Base-by-base conservation (phyloP, 2,329 filamentous ascomycete species). In the Clathrospora elynae region DNA sequence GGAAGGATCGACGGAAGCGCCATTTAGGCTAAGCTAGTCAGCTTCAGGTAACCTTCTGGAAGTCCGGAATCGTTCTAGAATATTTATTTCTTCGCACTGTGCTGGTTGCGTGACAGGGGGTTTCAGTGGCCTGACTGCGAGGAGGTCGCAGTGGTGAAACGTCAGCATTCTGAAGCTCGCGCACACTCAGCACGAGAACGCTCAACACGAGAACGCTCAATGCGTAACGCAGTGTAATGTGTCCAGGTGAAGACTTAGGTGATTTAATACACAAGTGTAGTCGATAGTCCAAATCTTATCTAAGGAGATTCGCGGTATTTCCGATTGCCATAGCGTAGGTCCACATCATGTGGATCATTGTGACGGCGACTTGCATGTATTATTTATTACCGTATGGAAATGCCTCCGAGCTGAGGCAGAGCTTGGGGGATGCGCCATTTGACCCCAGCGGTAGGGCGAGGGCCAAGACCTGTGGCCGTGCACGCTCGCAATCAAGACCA, bases 21-120 rank as follows among this genome's bases (percentile, higher is more conserved):
- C 42, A 34, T 44, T 42, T 42, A 46, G 46, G 39, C 42, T 36
- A 49, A 40, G 33, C 48, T 61, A 60, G 29, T 14, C 52, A 42
- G 32, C 18, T 56, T 64, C 31, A 23, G 54, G 64, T 43, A 68
- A 52, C 33, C 52, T 68, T 68, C 66, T 63, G 56, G 66, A 69
- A 67, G 53, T 26, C 38, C 45, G 39, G 33, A 51, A 44, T 40
- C 32, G 33, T 61, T 61, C 58, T 52, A 42, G 56, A 59, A 58
- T 43, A 49, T 38, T 44, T 40, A 13, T 41, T 31, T 20, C 33
- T 49, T 24, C 30, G 51, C 55, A 62, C 54, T 57, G 53, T 42
- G 48, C 47, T 44, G 42, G 36, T 24, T 20, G 46, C 40, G 42
- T 28, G 49, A 46, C 51, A 58, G 44, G 54, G 51, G 51, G 20